Percentiles rank a stretch among this genome's conserved stretches.
These are phyloP conservation scores for Suillus americanus DNA, from an alignment of 768 basidiomycete species.

Conservation along the genomic window DNA sequence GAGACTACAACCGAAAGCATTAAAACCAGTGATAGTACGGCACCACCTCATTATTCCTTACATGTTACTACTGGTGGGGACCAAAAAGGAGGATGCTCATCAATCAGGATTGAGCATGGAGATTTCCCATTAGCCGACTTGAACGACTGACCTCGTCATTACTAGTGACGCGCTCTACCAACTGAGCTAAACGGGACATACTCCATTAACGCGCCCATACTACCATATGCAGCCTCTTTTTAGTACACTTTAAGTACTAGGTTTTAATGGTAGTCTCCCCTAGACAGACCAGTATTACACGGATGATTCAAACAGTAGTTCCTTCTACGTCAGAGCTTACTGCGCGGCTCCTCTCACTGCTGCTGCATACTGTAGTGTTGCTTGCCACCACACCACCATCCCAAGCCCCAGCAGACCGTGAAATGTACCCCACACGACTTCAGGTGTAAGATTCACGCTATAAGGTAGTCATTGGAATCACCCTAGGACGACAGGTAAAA, in stretches of 20 bases:
- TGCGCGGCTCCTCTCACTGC: constrained; percentile 31
- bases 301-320: not conserved
- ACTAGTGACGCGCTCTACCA: constrained; percentile 53
- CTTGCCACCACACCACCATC: constrained; percentile 84
- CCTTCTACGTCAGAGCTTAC: not conserved
- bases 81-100: too few species aligned
- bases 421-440: constrained; percentile 66
- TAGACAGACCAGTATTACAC: not conserved
- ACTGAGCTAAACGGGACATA: constrained; percentile 42
- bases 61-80: too few species aligned
- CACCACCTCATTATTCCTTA: too few species aligned
- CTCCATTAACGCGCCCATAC: not conserved
- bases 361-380: constrained; percentile 54
- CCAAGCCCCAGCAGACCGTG: constrained; percentile 72
- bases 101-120: too few species aligned
- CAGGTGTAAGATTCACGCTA: constrained; percentile 68
- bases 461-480: constrained; percentile 1
- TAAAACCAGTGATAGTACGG: too few species aligned
- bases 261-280: not conserved
- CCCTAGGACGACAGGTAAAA: not conserved
- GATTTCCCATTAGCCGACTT: constrained; percentile 40
- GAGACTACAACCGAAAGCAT: too few species aligned
- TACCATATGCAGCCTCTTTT: not conserved
- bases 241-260: not conserved
- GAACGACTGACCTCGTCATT: constrained; percentile 46